A percentile compares a stretch with the other conserved stretches of the same genome.
phyloP scores from a whole-genome alignment of 2,329 filamentous ascomycete species.

The Cryphonectria radicalis region DNA sequence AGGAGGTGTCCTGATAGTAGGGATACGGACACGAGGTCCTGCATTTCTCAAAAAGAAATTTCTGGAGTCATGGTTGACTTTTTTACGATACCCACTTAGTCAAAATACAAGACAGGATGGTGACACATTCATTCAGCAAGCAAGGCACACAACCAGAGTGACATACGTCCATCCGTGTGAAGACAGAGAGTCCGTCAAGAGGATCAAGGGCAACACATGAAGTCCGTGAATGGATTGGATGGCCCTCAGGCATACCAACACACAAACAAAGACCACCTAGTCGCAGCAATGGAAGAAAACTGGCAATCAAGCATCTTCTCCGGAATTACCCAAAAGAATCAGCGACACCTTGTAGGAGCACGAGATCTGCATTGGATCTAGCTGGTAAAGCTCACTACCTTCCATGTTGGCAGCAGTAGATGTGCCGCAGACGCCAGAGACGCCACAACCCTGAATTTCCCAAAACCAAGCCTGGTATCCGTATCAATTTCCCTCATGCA shows the following conservation, averaged over 20 bases:
- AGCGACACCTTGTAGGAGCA: slow-evolving; percentile 80
- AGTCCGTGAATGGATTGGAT: neutral
- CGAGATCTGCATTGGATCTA: slow-evolving; percentile 66
- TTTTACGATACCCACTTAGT: slow-evolving; percentile 27
- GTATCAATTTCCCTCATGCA: slow-evolving; percentile 40
- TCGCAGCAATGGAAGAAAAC: slow-evolving; percentile 40
- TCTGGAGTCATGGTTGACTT: slow-evolving; percentile 25
- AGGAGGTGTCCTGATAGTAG: neutral
- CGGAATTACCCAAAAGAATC: slow-evolving; percentile 64
- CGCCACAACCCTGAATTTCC: slow-evolving; percentile 48
- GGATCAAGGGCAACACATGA: slow-evolving; percentile 15
- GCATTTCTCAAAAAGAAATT: no score
- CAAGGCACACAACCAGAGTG: neutral
- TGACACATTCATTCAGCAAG: slow-evolving; percentile 17
- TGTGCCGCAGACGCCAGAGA: slow-evolving; percentile 48
- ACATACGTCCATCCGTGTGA: slow-evolving; percentile 5
- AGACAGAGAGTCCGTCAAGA: neutral
- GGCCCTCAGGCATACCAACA: neutral
- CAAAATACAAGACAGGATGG: neutral
- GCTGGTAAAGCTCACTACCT: slow-evolving; percentile 57
- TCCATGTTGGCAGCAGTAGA: slow-evolving; percentile 46
- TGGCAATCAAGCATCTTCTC: slow-evolving; percentile 95
- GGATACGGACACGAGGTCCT: neutral
- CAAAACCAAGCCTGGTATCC: slow-evolving; percentile 35
- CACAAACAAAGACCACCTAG: slow-evolving; percentile 1